Evolutionary conservation across 768 basidiomycete species (phyloP), one percentile per base, ranked within the genome.

Genomic region (Paxillus rubicundulus): DNA sequence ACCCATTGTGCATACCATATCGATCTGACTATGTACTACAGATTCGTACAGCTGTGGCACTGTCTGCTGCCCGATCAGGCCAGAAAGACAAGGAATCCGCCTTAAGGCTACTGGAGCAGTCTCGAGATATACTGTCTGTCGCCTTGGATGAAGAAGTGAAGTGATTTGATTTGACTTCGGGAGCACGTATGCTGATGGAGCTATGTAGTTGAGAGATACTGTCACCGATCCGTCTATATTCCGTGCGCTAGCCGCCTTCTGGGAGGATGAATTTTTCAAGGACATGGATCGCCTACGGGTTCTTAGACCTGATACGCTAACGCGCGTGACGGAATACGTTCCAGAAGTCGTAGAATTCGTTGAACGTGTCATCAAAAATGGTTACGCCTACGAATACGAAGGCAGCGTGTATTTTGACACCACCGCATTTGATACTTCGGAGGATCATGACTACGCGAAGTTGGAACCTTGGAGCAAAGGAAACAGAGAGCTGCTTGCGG

Each of bases 351-450:
- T 94, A 45, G 70, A 80, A 4, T 99, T 94, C 67, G 88, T 98
- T 36, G 81, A 93, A 66, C 74, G 81, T 21, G 90, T 98, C 65
- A 75, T 97, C 53, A 72, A 80, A 49, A 95, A 95, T 53, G 96
- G 95, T 0, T 97, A 85, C 63, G 72, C 65, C 12, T 89, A 89
- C 64, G 82, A 75, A 47, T 74, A 74, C n/a, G 79, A 80, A 56
- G 93, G 93, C 14, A 92, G 87, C 69, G 84, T 98, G 27, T 98
- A 95, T 72, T 98, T 98, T 61, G 89, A 97, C 70, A 95, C 92
- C 1, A 72, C 72, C 44, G 79, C 80, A 36, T 98, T 96, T 60
- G 91, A 96, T 67, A 78, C 79, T 40, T 79, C 85, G 13, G 79
- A 84, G 52, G 78, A 74, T 5, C 95, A 98, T 63, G 74, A 82